These are phyloP conservation scores for Chlorella sp. DNA, from an alignment of 139 green algal genomes.

Conservation along the genomic window DNA sequence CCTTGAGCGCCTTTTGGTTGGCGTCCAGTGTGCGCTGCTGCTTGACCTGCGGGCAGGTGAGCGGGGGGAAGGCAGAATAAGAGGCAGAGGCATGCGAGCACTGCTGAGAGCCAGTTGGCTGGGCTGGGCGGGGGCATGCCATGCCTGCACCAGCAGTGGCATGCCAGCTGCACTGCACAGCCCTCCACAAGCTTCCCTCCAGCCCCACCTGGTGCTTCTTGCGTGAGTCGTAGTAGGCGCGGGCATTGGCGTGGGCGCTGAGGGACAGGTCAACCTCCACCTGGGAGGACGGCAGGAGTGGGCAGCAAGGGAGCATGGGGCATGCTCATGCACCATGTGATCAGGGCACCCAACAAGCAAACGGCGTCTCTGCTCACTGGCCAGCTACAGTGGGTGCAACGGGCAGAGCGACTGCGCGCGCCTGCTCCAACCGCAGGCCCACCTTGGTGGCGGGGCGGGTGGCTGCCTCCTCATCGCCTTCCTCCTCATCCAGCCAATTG, in stretches of 20 bases:
- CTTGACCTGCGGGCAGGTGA: conserved; percentile 60
- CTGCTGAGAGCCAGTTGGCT: no score
- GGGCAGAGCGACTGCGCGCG: no score
- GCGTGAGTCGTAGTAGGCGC: conserved; percentile 70
- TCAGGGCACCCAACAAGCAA: no score
- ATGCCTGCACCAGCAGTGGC: no score
- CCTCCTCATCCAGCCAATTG: conserved; percentile 80
- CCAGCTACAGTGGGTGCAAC: no score
- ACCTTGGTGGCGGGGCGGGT: conserved; percentile 77
- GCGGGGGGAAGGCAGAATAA: neutral
- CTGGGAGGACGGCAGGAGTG: neutral
- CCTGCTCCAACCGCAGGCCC: no score
- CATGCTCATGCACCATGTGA: no score
- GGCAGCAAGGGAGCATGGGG: neutral
- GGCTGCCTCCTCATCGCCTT: conserved; percentile 65
- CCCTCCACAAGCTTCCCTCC: no score
- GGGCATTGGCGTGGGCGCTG: conserved; percentile 87
- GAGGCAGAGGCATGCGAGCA: no score
- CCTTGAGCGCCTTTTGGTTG: conserved; percentile 82
- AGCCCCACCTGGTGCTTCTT: conserved; percentile 69
- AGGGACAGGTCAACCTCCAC: conserved; percentile 88
- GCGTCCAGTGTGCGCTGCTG: conserved; percentile 84
- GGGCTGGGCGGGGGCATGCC: no score
- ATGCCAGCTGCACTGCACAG: no score
- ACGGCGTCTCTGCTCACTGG: no score